Evolutionary conservation across 2,329 filamentous ascomycete species (phyloP), one percentile per base, ranked within the genome.

Genomic region (Cylindrodendrum hubeiense): DNA sequence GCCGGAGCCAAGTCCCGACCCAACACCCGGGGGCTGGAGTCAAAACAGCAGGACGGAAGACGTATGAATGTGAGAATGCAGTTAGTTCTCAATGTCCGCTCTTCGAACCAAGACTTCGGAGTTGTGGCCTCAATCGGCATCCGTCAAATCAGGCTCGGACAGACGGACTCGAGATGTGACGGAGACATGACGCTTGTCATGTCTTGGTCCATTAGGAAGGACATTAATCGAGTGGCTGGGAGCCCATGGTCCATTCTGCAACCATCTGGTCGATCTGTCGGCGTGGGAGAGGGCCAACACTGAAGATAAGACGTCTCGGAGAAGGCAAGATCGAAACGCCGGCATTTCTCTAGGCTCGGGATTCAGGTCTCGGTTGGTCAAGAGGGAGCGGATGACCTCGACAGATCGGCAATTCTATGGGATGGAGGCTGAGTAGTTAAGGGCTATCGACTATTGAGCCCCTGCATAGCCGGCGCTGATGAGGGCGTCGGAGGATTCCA

Each of bases 181-280:
- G 34, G 33, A 30, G 19, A 34, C 9, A 39, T 30, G 55, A 47
- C 49, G 22, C 30, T 28, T 37, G 43, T 33, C 19, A 43, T 59
- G 50, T 64, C 50, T 50, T 43, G 54, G 33, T 12, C 21, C 5
- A 33, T 39, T 22, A 15, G 17, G 47, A 24, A 30, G 21, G 22
- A 44, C 22, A 50, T 37, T 49, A 63, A 39, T 60, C 41, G 55
- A 39, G 55, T 64, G 61, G 61, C 22, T 50, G 55, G 33, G 54
- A 49, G 57, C 30, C 51, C n/a, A 43, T 46, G 39, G 47, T 56
- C 59, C 63, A 52, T 33, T 64, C 61, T 61, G 66, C 66, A 64
- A 26, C 65, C 49, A 49, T 33, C 52, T 41, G 56, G 59, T 37
- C 43, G 17, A 43, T 26, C 24, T 51, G 43, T 51, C 26, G 39